Percentiles rank a stretch among this genome's conserved stretches.
These are phyloP conservation scores for Sclerotiophoma versabilis DNA, from an alignment of 2,329 filamentous ascomycete genomes.

Conservation along the genomic window DNA sequence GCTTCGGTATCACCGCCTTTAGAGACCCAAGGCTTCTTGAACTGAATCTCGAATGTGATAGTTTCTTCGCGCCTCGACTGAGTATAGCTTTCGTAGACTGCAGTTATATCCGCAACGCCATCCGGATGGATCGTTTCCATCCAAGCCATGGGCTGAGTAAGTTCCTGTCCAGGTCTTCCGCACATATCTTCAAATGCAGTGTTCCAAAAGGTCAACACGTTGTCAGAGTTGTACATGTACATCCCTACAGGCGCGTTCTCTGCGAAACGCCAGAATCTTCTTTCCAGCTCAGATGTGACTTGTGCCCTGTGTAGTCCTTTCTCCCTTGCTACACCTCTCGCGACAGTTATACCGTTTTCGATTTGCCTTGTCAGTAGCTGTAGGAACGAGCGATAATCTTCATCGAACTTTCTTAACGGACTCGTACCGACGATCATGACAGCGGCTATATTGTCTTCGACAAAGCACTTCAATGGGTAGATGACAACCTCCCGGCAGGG, in stretches of 20 bases:
- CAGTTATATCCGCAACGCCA: conserved; percentile 55
- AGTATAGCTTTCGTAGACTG: conserved; percentile 3
- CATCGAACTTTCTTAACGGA: conserved; percentile 76
- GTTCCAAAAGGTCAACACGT: conserved; percentile 78
- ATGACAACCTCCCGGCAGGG: conserved; percentile 76
- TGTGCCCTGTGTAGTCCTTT: conserved; percentile 79
- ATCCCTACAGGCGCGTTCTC: conserved; percentile 83
- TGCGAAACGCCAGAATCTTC: conserved; percentile 80
- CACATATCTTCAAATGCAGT: conserved; percentile 74
- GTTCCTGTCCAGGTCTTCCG: conserved; percentile 64
- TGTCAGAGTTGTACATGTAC: conserved; percentile 75
- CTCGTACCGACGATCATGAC: conserved; percentile 81
- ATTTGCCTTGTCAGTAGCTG: conserved; percentile 75
- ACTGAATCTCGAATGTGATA: conserved; percentile 74
- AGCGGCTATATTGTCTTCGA: conserved; percentile 73
- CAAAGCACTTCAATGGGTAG: conserved; percentile 78
- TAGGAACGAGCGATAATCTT: conserved; percentile 79
- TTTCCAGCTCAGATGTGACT: conserved; percentile 74
- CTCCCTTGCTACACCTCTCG: conserved; percentile 79
- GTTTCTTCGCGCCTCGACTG: conserved; percentile 42
- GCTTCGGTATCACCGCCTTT: conserved; percentile 60
- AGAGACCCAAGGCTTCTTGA: conserved; percentile 66
- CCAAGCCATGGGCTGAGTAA: conserved; percentile 73
- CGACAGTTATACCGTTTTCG: conserved; percentile 70
- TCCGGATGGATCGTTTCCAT: conserved; percentile 66